Base-by-base conservation (phyloP, 1,284 basidiomycete genomes). In the Cutaneotrichosporon sp. region DNA sequence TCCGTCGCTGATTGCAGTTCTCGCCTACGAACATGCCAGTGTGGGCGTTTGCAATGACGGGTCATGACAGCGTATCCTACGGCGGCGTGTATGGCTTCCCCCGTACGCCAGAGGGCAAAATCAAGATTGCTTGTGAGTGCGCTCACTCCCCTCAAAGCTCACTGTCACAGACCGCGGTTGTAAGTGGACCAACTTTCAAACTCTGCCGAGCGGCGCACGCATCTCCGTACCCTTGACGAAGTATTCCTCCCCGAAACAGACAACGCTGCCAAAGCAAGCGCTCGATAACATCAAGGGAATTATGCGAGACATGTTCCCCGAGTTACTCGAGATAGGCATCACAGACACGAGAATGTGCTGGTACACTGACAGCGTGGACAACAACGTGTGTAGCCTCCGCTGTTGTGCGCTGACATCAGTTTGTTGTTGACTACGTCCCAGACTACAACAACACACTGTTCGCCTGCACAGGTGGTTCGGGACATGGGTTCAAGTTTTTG, bases 401-500 rank as follows among this genome's bases (percentile, higher is more conserved):
- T 37, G 36, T 14, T 14, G n/a, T n/a, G 17, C 13, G 5, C 36
- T 37, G 36, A 37, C 36, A 7, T 14, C 36, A 15, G 9, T 67
- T 65, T 22, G 45, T 62, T 18, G 58, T 65, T 43, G 65, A 65
- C 40, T 67, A 61, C 33, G 63, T 67, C 10, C 65, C 65, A n/a
- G 58, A 55, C 1, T 63, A 59, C 49, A 33, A 37, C 26, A 45
- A 61, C 12, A 47, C 56, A 1, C 45, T 67, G 12, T 67, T 67
- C 47, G 59, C 65, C 20, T 54, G 54, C 15, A 56, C 58, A 2
- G 65, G 65, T 30, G 65, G 65, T 7, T 56, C 52, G 12, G 65
- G 65, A 4, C 65, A 67, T 40, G 65, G 65, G 8, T 67, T 63
- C 60, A 67, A 67, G 50, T 67, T 67, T 51, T 49, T 67, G n/a